Evolutionary conservation across 2,329 filamentous ascomycete genomes (phyloP).

Genomic region (Penicillium sp.): DNA sequence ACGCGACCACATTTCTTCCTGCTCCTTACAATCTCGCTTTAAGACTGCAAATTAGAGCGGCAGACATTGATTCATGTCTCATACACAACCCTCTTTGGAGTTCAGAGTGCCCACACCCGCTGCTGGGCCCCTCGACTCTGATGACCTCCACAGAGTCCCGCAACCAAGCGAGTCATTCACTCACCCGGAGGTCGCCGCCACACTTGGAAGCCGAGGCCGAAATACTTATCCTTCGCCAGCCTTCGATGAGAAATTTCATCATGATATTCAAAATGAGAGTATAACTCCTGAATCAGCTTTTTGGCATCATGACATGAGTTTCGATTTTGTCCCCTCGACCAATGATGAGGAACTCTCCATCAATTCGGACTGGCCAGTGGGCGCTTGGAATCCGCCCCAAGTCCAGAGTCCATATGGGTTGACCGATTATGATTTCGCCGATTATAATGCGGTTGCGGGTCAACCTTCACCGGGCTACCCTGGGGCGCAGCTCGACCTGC

Average conservation of each 20-base stretch:
- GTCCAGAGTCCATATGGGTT: background rate
- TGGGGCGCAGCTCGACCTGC: background rate
- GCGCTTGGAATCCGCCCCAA: background rate
- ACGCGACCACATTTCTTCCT: background rate
- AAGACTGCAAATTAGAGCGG: background rate
- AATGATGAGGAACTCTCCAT: background rate
- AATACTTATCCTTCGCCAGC: background rate
- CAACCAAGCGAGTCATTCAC: background rate
- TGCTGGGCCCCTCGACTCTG: background rate
- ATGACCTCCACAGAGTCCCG: background rate
- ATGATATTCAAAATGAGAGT: background rate
- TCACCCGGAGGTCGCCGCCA: background rate
- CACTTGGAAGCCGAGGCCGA: background rate
- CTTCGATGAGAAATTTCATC: no score
- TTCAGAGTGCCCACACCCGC: background rate
- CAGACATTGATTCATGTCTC: background rate
- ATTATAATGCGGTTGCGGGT: background rate
- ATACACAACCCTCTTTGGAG: background rate
- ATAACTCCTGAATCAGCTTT: background rate
- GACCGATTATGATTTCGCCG: background rate
- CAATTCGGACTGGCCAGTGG: background rate
- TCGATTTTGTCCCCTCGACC: background rate
- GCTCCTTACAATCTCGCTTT: background rate
- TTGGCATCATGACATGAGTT: background rate
- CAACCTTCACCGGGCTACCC: background rate